Evolutionary conservation across 768 basidiomycete species (phyloP), one percentile per base, ranked within the genome.

Genomic region (Postia placenta): DNA sequence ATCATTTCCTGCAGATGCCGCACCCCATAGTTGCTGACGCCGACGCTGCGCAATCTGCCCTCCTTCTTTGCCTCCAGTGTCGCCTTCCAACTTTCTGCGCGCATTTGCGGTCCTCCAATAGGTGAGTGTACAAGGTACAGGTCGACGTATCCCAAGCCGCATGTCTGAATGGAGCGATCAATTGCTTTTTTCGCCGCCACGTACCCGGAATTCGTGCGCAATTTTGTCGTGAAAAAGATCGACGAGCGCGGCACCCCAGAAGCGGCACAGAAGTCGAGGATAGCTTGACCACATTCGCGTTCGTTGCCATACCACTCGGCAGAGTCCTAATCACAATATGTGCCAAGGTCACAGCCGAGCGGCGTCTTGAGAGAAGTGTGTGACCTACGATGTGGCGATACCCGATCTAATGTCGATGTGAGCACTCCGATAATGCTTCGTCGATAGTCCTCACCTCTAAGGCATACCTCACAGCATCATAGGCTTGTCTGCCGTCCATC

Each of bases 91-190:
- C 79, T 78, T 23, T 83, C 79, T 26, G 69, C 69, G 17, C 85
- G 70, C 23, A 74, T 73, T 41, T 74, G 52, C 0, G 74, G 68
- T 5, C 84, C 84, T 17, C 83, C 83, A 40, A 81, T 69, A 5
- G 86, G 83, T 14, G 77, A 78, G 56, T 87, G 85, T 26, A 87
- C 73, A 48, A 87, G 74, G 66, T 85, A 89, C 7, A 87, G 66
- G 57, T 87, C 85, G 51, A 87, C 79, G 57, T 80, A 78, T 19
- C 70, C 80, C n/a, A 85, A 67, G 0, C 76, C 74, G 60, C 73
- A 80, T 45, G 62, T 65, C 22, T 75, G 61, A 17, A 87, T 61
- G 2, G 81, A 83, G 38, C 67, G 69, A 53, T 75, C 59, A 51
- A 87, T 79, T 28, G 74, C 65, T 46, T 74, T 69, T 49, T 64